Conservation (phyloP, 116 monocot genomes). For the Papilionanthe hybrid region DNA sequence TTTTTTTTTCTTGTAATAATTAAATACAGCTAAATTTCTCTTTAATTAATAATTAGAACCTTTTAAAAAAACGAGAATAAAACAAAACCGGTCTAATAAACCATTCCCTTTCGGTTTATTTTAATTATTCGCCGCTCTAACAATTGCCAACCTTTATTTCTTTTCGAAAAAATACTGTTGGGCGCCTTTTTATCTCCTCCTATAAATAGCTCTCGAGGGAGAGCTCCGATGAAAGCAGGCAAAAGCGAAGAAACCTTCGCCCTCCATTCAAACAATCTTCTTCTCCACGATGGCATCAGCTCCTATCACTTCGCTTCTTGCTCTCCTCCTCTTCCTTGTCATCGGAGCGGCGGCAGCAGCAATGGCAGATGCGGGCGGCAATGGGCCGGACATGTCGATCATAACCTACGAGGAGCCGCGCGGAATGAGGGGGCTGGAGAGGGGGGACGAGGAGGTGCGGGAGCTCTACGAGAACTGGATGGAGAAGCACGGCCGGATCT, state of each 20-base stretch:
- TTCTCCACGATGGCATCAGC: neutral
- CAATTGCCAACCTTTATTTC: too few relatives aligned
- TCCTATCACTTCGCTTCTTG: neutral
- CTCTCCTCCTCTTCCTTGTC: slow-evolving; percentile 5
- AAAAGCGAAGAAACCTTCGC: neutral
- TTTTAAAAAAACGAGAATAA: too few relatives aligned
- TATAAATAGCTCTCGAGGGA: too few relatives aligned
- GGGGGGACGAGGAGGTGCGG: slow-evolving; percentile 24
- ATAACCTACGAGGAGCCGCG: slow-evolving; percentile 16
- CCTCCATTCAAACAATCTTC: neutral
- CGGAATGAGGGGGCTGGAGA: slow-evolving; percentile 6
- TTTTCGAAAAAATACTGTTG: too few relatives aligned
- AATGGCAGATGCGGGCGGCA: neutral
- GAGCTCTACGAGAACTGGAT: slow-evolving; percentile 27
- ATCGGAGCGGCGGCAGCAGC: neutral
- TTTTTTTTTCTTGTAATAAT: too few relatives aligned
- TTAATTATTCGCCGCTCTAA: too few relatives aligned
- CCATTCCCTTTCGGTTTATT: too few relatives aligned
- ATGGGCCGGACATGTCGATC: slow-evolving; percentile 20
- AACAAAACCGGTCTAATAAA: too few relatives aligned
- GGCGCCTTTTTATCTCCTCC: too few relatives aligned
- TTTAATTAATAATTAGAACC: too few relatives aligned
- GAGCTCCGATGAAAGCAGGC: too few relatives aligned
- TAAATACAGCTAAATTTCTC: too few relatives aligned
- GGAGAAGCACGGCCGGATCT: slow-evolving; percentile 14